phyloP scores from a whole-genome alignment of 192 early-diverging fungal genomes.

The Coemansia sp. region DNA sequence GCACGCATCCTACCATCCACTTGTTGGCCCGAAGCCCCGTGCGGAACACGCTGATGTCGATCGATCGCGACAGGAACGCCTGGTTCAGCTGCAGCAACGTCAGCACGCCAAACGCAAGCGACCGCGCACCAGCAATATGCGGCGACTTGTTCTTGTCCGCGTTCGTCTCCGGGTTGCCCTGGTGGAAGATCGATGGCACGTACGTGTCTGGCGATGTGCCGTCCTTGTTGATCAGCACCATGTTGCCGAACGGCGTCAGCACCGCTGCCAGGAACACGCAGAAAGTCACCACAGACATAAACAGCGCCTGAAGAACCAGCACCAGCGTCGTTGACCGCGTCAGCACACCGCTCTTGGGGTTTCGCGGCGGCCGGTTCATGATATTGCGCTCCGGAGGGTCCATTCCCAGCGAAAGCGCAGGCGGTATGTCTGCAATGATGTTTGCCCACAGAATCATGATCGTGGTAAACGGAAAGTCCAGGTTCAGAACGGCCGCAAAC shows the following conservation, averaged over 20 bases:
- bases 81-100: slow-evolving; percentile 88
- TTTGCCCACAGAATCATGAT: slow-evolving; percentile 98
- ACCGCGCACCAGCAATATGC: slow-evolving; percentile 51
- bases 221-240: slow-evolving; percentile 25
- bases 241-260: slow-evolving; percentile 45
- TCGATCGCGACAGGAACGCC: slow-evolving; percentile 77
- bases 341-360: slow-evolving; percentile 74
- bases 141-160: slow-evolving; percentile 41
- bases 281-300: slow-evolving; percentile 68
- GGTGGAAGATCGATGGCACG: slow-evolving; percentile 47
- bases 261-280: slow-evolving; percentile 61
- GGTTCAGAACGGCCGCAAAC: slow-evolving; percentile 69
- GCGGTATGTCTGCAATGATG: slow-evolving; percentile 96
- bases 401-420: slow-evolving; percentile 90
- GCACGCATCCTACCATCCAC: slow-evolving; percentile 78
- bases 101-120: slow-evolving; percentile 73
- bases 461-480: slow-evolving; percentile 84
- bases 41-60: slow-evolving; percentile 70
- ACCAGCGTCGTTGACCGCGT: slow-evolving; percentile 61
- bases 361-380: slow-evolving; percentile 81
- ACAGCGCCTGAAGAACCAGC: slow-evolving; percentile 71
- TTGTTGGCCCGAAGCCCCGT: slow-evolving; percentile 74
- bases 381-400: slow-evolving; percentile 84
- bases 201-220: slow-evolving; percentile 27
- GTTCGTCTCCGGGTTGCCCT: slow-evolving; percentile 47